phyloP scores from a whole-genome alignment of 371 early-diverging fungal genomes.

The Rhizopus stolonifer region DNA sequence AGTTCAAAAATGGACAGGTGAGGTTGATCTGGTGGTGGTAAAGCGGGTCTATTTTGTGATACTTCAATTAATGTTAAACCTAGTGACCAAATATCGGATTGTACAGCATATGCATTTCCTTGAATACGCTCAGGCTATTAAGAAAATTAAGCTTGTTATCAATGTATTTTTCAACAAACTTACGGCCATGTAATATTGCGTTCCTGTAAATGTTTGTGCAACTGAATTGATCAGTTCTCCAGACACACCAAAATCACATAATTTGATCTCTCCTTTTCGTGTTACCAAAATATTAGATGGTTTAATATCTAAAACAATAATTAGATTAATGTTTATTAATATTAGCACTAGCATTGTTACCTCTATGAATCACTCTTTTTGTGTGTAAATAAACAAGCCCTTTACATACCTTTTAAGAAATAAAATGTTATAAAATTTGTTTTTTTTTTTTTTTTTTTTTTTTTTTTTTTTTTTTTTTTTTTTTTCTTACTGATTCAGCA shows the following conservation, averaged over 20 bases:
- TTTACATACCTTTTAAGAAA: slow-evolving; percentile 56
- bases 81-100: slow-evolving; percentile 93
- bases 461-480: background rate
- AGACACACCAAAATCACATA: slow-evolving; percentile 96
- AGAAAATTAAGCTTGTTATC: background rate
- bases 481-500: slow-evolving; percentile 64
- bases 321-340: background rate
- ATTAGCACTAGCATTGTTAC: slow-evolving; percentile 13
- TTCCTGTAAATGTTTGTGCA: slow-evolving; percentile 95
- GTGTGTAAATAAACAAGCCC: slow-evolving; percentile 79
- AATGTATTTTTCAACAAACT: slow-evolving; percentile 24
- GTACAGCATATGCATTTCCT: slow-evolving; percentile 84
- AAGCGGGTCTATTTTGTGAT: slow-evolving; percentile 88
- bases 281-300: slow-evolving; percentile 91
- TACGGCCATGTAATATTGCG: slow-evolving; percentile 95
- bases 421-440: too few species aligned
- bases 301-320: slow-evolving; percentile 75
- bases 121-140: slow-evolving; percentile 92
- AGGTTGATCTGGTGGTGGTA: slow-evolving; percentile 64
- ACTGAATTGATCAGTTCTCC: slow-evolving; percentile 89
- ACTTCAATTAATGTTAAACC: slow-evolving; percentile 92
- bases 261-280: slow-evolving; percentile 85
- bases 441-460: background rate
- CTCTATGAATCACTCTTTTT: slow-evolving; percentile 85
- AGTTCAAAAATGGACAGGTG: slow-evolving; percentile 84